Evolutionary conservation across 495 filamentous ascomycete species (phyloP), one percentile per base, ranked within the genome.

Genomic region (Lepidopterella palustris): DNA sequence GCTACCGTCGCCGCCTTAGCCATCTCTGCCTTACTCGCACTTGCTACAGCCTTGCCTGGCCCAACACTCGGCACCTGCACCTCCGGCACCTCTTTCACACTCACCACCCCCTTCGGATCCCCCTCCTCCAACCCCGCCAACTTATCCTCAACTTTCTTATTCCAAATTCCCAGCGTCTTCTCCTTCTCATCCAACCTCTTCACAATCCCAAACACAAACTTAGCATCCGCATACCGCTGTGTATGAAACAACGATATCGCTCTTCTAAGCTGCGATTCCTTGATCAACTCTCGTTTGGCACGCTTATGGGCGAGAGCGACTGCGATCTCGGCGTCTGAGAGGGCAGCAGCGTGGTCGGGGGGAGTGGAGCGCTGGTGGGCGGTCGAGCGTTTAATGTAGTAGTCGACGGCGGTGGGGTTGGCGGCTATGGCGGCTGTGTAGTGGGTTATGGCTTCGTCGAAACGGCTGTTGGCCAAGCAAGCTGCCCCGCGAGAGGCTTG

Each of bases 351-450:
- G 58, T 73, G 73, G 28, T 84, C 72, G 0, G 81, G 73, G 42
- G 79, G 73, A 54, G 77, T 78, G 0, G 82, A 73, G 55, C 92
- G 87, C 8, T 89, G 81, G 67, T 89, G 86, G 26, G 91, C 90
- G 10, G 85, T 92, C 1, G 90, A 88, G 25, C 95, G 89, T 70
- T 93, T 86, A 60, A 96, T 83, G 61, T 93, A 87, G 81, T 95
- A 97, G 58, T 82, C 71, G 4, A 89, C 87, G 6, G 90, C 87
- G 29, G 79, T 82, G 10, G 88, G 84, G 5, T 79, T 78, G 31
- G 74, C 70, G 26, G 77, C 64, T 4, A 98, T 74, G n/a, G 92
- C 93, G 48, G 79, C 75, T n/a, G 91, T 88, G 62, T 89, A 89
- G 63, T 86, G 77, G 6, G 73, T 71, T 65, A 96, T 82, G 9